Evolutionary conservation across 345 rosid genomes (phyloP), one percentile per base, ranked within the genome.

Genomic region (Iberis pinnata): DNA sequence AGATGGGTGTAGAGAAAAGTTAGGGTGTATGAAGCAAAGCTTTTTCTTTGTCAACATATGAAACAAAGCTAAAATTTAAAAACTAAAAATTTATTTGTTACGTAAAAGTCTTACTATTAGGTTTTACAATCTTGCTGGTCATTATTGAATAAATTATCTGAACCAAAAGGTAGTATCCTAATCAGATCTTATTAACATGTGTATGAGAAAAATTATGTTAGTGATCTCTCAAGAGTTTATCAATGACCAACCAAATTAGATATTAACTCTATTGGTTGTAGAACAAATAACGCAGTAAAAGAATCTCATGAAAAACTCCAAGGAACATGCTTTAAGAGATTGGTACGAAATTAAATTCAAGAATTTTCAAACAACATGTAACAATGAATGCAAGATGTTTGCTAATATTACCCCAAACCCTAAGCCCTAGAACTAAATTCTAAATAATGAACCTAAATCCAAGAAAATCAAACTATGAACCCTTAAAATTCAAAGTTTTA

Each of bases 311-410:
- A 54, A 4, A 3, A 42, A 47, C 22, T 25, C 8, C n/a, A 33
- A 48, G 63, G 41, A 36, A 41, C 44, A 57, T 22, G 57, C 17
- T 58, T 42, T 25, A 36, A 43, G 68, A 51, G 40, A 13, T 32
- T 48, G 57, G 18, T 77, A 92, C 98, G 88, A 83, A 67, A 72
- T 70, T 70, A 76, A 63, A 85, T 56, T 83, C 96, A 48, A 69
- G 63, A 70, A 59, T 69, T 45, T 75, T 81, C 26, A 4, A 29
- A 29, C 8, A 9, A 9, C 33, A 7, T 9, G 8, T 29, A 29
- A 9, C 10, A 29, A 29, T 29, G 33, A 29, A 29, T 29, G 33
- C 33, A 29, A 9, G 33, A 29, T 29, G 33, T 7, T 29, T 29
- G 3, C 33, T 9, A 9, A 7, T 29, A 29, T 29, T 9, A 29